Evolutionary conservation across 441 rosid species (phyloP).

Genomic region (Arabidopsis hybrid): DNA sequence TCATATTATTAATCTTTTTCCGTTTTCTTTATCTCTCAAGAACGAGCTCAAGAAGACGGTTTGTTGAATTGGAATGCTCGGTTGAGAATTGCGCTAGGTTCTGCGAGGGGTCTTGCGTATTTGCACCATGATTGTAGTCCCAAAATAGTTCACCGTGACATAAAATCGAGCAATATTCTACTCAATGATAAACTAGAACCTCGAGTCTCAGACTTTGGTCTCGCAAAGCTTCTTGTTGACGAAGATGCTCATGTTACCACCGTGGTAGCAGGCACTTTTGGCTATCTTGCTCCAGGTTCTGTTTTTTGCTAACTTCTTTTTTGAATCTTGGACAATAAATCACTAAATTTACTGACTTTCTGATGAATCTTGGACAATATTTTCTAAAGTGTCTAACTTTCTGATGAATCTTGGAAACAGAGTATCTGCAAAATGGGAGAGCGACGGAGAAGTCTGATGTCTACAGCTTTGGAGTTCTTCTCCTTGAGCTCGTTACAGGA

Average conservation of each 20-base stretch:
- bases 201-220: conserved; percentile 92
- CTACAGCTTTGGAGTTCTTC: conserved; percentile 95
- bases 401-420: conserved; percentile 48
- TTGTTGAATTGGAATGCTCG: conserved; percentile 76
- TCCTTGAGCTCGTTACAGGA: conserved; percentile 90
- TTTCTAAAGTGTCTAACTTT: background rate
- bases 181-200: conserved; percentile 91
- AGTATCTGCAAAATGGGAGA: conserved; percentile 92
- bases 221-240: conserved; percentile 94
- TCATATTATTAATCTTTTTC: background rate
- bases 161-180: conserved; percentile 92
- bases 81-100: conserved; percentile 74
- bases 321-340: background rate
- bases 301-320: conserved; percentile 1
- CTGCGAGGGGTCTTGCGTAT: conserved; percentile 88
- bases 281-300: conserved; percentile 93
- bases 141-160: conserved; percentile 84
- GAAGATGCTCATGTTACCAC: conserved; percentile 97
- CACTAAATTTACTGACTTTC: background rate
- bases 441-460: conserved; percentile 97
- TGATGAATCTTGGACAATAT: background rate
- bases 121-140: conserved; percentile 94
- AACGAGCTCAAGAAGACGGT: conserved; percentile 47
- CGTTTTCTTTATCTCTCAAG: conserved; percentile 41
- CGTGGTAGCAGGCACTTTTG: conserved; percentile 96